These are phyloP conservation scores for Saksenaea vasiformis DNA, from an alignment of 371 early-diverging fungal genomes.

Conservation along the genomic window DNA sequence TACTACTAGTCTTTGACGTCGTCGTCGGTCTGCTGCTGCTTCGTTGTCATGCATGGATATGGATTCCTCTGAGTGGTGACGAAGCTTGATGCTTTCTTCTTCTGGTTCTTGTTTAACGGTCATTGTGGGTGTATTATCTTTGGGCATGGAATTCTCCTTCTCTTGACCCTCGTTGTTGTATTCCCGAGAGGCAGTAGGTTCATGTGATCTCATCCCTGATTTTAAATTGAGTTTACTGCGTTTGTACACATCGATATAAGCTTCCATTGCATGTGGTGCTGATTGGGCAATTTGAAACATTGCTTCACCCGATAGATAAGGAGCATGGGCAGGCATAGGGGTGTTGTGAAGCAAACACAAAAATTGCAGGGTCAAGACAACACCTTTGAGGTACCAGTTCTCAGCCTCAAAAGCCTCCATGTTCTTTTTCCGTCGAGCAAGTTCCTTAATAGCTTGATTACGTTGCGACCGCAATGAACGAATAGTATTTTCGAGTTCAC, in stretches of 20 bases:
- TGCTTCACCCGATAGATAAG: conserved; percentile 26
- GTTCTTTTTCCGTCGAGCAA: conserved; percentile 36
- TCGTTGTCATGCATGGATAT: no score
- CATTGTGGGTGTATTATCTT: no score
- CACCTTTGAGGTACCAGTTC: conserved; percentile 50
- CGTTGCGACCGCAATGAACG: conserved; percentile 58
- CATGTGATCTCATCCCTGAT: conserved; percentile 14
- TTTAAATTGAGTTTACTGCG: conserved; percentile 22
- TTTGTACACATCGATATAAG: conserved; percentile 24
- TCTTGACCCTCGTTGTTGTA: no score
- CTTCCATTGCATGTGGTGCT: conserved; percentile 24
- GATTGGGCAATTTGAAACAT: conserved; percentile 23
- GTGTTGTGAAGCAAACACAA: conserved; percentile 30
- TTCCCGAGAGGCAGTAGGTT: background rate
- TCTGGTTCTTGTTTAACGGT: no score
- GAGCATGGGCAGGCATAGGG: conserved; percentile 23
- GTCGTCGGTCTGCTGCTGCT: no score
- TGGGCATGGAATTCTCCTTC: no score
- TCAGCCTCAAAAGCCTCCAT: conserved; percentile 56
- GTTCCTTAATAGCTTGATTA: conserved; percentile 39
- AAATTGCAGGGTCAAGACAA: conserved; percentile 44
- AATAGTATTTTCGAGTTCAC: conserved; percentile 62
- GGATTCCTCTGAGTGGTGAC: no score
- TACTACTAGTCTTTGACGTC: no score
- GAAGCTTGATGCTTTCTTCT: no score